phyloP scores from a whole-genome alignment of 768 basidiomycete genomes.

The Artomyces pyxidatus region DNA sequence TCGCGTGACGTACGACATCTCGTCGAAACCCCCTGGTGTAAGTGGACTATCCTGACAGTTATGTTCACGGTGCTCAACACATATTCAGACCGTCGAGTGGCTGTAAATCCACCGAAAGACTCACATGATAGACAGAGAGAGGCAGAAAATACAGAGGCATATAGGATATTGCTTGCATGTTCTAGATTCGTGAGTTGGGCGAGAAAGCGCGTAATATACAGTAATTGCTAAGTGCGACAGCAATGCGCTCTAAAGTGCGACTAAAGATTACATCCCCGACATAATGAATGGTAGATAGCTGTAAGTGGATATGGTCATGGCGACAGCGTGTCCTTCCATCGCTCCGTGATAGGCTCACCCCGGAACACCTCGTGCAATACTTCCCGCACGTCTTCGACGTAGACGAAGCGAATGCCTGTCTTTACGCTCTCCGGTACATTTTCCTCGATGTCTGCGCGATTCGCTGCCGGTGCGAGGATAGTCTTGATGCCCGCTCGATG shows the following conservation, averaged over 20 bases:
- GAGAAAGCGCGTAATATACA: not conserved
- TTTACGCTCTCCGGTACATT: conserved; percentile 96
- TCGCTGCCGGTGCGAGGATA: conserved; percentile 79
- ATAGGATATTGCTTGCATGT: too few species aligned
- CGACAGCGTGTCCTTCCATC: conserved; percentile 58
- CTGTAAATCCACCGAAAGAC: conserved; percentile 13
- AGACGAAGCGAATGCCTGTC: conserved; percentile 89
- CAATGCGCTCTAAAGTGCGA: not conserved
- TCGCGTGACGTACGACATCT: conserved; percentile 92
- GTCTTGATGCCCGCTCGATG: conserved; percentile 96
- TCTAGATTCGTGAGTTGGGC: not conserved
- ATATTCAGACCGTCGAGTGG: conserved; percentile 25
- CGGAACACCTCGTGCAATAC: conserved; percentile 84
- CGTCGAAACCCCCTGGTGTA: conserved; percentile 93
- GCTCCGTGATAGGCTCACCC: conserved; percentile 45
- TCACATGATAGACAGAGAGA: not conserved
- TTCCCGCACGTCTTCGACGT: conserved; percentile 88
- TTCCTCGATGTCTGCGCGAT: conserved; percentile 92
- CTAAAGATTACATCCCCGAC: not conserved
- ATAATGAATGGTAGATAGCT: not conserved
- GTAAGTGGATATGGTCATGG: not conserved
- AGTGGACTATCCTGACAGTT: conserved; percentile 22
- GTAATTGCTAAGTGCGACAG: not conserved
- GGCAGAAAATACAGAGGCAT: too few species aligned
- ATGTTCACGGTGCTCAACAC: conserved; percentile 1